A percentile compares a stretch with the other conserved stretches of the same genome.
Evolutionary conservation across 2,329 filamentous ascomycete genomes (phyloP).

Genomic region (Eutypa lata): DNA sequence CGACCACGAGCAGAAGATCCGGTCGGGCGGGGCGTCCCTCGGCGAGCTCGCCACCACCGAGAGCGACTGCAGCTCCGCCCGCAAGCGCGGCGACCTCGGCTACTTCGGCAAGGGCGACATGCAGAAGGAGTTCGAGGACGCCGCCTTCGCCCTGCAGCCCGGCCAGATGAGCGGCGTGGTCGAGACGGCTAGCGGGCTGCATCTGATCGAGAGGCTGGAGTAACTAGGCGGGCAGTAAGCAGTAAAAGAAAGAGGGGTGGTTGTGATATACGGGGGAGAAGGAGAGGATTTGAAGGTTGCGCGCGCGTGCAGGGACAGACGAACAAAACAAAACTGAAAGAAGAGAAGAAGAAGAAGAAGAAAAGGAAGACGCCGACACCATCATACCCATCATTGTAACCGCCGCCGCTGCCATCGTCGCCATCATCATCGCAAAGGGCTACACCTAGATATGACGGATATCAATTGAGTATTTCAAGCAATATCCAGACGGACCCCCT

Average conservation of each 20-base stretch:
- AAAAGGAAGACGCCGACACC: no score
- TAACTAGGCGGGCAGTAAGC: constrained; percentile 17
- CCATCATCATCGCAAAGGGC: no score
- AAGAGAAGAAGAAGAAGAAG: no score
- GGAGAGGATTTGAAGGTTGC: not conserved
- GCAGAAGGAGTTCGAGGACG: constrained; percentile 98
- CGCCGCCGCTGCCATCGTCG: no score
- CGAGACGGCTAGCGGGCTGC: constrained; percentile 89
- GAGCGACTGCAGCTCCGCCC: constrained; percentile 92
- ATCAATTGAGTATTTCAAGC: no score
- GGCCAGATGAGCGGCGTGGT: constrained; percentile 85
- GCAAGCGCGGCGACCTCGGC: constrained; percentile 90
- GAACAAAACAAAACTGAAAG: no score
- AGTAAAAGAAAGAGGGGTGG: not conserved
- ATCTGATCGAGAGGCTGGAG: constrained; percentile 75
- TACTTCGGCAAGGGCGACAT: constrained; percentile 95
- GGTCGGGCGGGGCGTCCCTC: constrained; percentile 63
- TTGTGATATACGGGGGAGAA: not conserved
- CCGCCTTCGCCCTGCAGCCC: constrained; percentile 82
- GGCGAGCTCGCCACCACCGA: constrained; percentile 84
- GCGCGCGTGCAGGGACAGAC: no score
- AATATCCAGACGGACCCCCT: not conserved
- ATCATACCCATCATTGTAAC: no score
- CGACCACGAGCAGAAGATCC: constrained; percentile 73
- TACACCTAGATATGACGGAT: no score